Conservation (phyloP, 805 yeast species). For the Diddensiella caesifluorescens region DNA sequence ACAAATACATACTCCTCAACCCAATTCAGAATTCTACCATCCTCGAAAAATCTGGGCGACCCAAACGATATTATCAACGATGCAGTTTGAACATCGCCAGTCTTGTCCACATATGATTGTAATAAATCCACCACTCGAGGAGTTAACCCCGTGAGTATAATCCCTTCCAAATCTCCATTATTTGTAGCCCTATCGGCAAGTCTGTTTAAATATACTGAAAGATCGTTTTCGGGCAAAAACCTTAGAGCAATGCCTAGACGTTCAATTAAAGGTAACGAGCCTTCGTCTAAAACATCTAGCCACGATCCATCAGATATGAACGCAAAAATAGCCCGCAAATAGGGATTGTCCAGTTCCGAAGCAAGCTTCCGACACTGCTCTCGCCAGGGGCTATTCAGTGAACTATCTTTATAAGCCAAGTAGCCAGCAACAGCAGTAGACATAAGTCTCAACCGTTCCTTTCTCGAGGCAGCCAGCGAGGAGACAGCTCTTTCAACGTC, state of each 20-base stretch:
- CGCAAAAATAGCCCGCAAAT: constrained; percentile 86
- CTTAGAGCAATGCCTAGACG: constrained; percentile 86
- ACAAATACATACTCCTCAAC: constrained; percentile 38
- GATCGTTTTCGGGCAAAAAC: constrained; percentile 69
- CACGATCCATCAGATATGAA: constrained; percentile 91
- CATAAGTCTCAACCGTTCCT: constrained; percentile 66
- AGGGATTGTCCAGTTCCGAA: constrained; percentile 83
- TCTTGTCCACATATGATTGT: constrained; percentile 82
- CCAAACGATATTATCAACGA: constrained; percentile 75
- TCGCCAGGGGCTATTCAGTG: constrained; percentile 76
- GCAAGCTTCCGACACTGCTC: constrained; percentile 88
- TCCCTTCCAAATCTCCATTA: constrained; percentile 85
- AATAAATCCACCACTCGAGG: constrained; percentile 74
- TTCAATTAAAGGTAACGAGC: constrained; percentile 81
- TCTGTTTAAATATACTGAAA: constrained; percentile 63
- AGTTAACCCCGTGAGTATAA: constrained; percentile 87
- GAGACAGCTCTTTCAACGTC: constrained; percentile 76
- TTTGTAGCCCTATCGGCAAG: constrained; percentile 65
- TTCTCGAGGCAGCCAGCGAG: constrained; percentile 68
- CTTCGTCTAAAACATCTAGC: constrained; percentile 93
- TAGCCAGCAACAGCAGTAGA: constrained; percentile 94
- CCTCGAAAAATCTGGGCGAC: constrained; percentile 75
- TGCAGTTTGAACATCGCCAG: constrained; percentile 89
- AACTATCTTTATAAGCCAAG: constrained; percentile 52
- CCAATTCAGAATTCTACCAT: constrained; percentile 74